Base-by-base conservation (phyloP, 2,329 filamentous ascomycete genomes). In the Diaporthe velutina region DNA sequence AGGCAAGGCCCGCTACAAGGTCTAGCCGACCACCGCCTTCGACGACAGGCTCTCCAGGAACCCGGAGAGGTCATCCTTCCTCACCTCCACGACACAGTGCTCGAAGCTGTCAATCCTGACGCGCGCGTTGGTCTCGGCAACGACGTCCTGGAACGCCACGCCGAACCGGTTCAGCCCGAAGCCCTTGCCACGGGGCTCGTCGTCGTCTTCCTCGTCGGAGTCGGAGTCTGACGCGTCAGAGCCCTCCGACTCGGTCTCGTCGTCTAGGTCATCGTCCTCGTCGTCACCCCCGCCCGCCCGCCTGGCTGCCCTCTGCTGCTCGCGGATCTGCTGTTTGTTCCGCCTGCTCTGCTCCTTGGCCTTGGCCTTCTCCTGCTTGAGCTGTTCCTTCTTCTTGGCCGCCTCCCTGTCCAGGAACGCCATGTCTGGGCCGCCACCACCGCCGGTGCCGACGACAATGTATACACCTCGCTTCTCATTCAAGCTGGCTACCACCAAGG, bases 61-160 rank as follows among this genome's bases (percentile, higher is more conserved):
- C 0, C 93, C 95, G 22, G 92, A 91, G 38, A 99, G 85, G 84
- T 98, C 97, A 82, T 98, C 97, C 86, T 98, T 98, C 84, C 93
- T 93, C n/a, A 99, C 96, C 83, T 99, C 97, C 61, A 98, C 96
- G 10, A 98, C 97, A 80, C 95, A 98, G 83, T 98, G 95, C 84
- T 99, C 97, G 80, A 99, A 99, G 83, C 94, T 97, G 84, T 99
- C 97, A 81, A 98, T 97, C 75, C 95, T 88, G 28, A 98, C 95
- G 22, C 96, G 87, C 0, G 96, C 95, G 75, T 93, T 97, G 22
- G 96, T 98, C 86, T 98, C 95, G 70, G 93, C 91, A 2, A 98
- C 94, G 0, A 98, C 97, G 81, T 98, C 95, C 82, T 98, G 95
- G 83, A 99, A 99, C 4, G 97, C 96, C 79, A 93, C 95, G 10